Evolutionary conservation across 1,284 basidiomycete genomes (phyloP).

Genomic region (Fomitopsis schrenkii): DNA sequence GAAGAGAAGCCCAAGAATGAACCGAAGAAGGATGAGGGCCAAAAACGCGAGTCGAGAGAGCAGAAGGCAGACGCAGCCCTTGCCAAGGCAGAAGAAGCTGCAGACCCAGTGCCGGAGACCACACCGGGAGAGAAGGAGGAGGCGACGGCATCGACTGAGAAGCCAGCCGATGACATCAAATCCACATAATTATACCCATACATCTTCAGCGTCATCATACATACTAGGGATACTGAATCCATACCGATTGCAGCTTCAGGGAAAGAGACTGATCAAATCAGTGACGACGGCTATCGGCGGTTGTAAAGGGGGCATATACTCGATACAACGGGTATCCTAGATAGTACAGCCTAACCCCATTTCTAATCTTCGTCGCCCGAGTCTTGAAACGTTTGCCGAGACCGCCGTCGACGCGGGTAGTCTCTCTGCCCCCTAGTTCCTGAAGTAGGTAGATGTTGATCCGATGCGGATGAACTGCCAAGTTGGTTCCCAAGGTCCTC

Average conservation of each 20-base stretch:
- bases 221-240: not conserved
- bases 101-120: not conserved
- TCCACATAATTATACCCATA: not conserved
- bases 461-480: not conserved
- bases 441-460: not conserved
- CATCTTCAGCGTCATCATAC: not conserved
- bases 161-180: not conserved
- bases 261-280: not conserved
- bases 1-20: not conserved
- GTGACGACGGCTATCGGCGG: not conserved
- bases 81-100: constrained; percentile 7
- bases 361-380: not conserved
- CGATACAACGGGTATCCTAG: not conserved
- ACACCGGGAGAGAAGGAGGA: not conserved
- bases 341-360: not conserved
- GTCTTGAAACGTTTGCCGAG: not conserved
- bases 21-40: not conserved
- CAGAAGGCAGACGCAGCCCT: not conserved
- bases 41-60: not conserved
- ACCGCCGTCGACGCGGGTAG: not conserved
- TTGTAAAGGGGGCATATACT: not conserved
- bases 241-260: not conserved
- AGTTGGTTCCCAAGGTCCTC: not conserved
- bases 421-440: not conserved
- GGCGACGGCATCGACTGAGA: not conserved